Evolutionary conservation across 495 filamentous ascomycete genomes (phyloP), one percentile per base, ranked within the genome.

Genomic region (Penicillium atrosanguineum): DNA sequence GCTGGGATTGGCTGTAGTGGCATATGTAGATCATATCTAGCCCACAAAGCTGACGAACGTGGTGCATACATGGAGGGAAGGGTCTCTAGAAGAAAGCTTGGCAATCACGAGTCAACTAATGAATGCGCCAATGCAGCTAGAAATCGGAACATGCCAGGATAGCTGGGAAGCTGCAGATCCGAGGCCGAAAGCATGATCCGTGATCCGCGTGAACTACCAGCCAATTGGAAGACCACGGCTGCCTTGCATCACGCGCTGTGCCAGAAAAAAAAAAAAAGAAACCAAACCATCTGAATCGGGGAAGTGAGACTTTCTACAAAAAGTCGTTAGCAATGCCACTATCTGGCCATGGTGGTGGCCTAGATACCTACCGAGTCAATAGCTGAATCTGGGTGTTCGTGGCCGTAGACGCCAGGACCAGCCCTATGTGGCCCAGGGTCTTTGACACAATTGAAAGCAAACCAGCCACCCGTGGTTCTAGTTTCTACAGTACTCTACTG

Each of bases 171-270:
- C 38, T 15, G n/a, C 38, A 20, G 38, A 40, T 40, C 38, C 38
- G 38, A 19, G 38, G 38, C 38, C 23, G 7, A 38, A 34, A 14
- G 21, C 21, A 15, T 12, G 11, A 14, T 34, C 31, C 9, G 11
- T 14, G 31, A 34, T 12, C 11, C 7, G 7, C 19, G 48, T 28
- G 16, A 31, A 18, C 8, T 18, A 8, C 50, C 29, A 11, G 42
- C 50, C 50, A 52, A 52, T 52, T 52, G 50, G 50, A 52, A 52
- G 42, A 15, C 16, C 18, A 21, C 42, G 50, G 42, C 44, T 52
- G 21, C 7, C 26, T 15, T 18, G 26, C 29, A 52, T 26, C 29
- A 46, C 20, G 40, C 28, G 28, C 34, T 16, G 2, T 40, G 5
- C 38, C 19, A 14, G 12, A 8, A 8, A 12, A 34, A 34, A 34